phyloP scores from a whole-genome alignment of 1,139 yeast genomes.

The Pichia sp. region DNA sequence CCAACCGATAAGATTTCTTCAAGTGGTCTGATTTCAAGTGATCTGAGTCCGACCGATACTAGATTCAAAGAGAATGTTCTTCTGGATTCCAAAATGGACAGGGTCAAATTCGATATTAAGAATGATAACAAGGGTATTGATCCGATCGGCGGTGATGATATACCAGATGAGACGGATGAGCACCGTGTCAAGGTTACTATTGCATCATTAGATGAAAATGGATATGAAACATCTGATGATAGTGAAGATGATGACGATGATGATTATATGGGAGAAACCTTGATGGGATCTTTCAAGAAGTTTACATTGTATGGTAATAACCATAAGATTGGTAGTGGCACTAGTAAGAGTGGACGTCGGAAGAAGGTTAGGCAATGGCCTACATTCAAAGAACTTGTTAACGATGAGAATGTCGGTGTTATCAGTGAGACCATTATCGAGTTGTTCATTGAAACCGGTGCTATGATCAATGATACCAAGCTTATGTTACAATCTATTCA shows the following conservation, averaged over 20 bases:
- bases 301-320: constrained; percentile 4
- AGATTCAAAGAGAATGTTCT: neutral
- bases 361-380: constrained; percentile 27
- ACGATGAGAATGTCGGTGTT: constrained; percentile 19
- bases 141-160: too few relatives aligned
- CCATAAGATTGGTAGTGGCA: neutral
- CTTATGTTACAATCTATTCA: constrained; percentile 61
- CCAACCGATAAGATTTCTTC: constrained; percentile 4
- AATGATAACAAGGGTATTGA: neutral
- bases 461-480: constrained; percentile 61
- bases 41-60: constrained; percentile 9
- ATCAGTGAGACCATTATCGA: constrained; percentile 58
- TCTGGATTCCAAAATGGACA: too few relatives aligned
- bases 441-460: constrained; percentile 57
- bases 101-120: too few relatives aligned
- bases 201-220: constrained; percentile 22
- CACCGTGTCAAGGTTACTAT: constrained; percentile 16
- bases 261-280: neutral
- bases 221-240: constrained; percentile 16
- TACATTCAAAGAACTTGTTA: constrained; percentile 26
- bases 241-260: constrained; percentile 11
- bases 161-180: neutral
- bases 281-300: constrained; percentile 10
- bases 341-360: neutral
- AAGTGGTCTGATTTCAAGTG: neutral